A percentile compares a stretch with the other conserved stretches of the same genome.
phyloP scores from a whole-genome alignment of 2,329 filamentous ascomycete genomes.

The Diaporthe citrichinensis region DNA sequence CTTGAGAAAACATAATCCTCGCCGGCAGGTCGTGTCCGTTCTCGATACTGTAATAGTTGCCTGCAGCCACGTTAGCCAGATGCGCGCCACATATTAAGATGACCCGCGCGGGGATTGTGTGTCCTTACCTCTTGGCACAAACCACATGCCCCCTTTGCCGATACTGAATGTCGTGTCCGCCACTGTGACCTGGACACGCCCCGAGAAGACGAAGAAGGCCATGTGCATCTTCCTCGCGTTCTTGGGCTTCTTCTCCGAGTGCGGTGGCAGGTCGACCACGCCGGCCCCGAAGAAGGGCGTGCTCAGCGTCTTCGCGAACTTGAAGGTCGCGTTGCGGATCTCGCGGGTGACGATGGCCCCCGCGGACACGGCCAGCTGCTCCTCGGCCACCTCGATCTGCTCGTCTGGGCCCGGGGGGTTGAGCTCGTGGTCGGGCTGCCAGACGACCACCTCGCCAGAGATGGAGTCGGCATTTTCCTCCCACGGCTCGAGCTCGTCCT shows the following conservation, averaged over 20 bases:
- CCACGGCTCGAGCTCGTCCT: constrained; percentile 77
- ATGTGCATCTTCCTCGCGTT: constrained; percentile 97
- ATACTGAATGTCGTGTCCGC: constrained; percentile 85
- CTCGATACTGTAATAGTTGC: constrained; percentile 92
- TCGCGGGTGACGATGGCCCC: constrained; percentile 70
- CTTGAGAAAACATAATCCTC: constrained; percentile 93
- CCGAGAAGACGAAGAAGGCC: constrained; percentile 91
- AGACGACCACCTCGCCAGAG: constrained; percentile 73
- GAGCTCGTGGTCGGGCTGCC: constrained; percentile 70
- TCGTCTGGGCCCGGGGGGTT: constrained; percentile 69
- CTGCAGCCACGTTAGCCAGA: constrained; percentile 59
- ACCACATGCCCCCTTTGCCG: constrained; percentile 89
- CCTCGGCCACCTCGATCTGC: constrained; percentile 65
- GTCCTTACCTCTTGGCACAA: constrained; percentile 89
- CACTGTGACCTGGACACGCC: constrained; percentile 85
- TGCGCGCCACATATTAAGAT: not conserved
- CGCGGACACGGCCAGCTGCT: constrained; percentile 70
- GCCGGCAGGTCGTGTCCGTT: constrained; percentile 83
- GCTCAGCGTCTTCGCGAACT: constrained; percentile 89
- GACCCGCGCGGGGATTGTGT: not conserved
- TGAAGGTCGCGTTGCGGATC: constrained; percentile 79
- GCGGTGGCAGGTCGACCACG: constrained; percentile 88
- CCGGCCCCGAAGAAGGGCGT: constrained; percentile 90
- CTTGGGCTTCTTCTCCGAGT: constrained; percentile 88
- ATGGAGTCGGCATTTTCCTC: constrained; percentile 77